Conservation (phyloP, 805 yeast genomes). For the Candida tibetensis region DNA sequence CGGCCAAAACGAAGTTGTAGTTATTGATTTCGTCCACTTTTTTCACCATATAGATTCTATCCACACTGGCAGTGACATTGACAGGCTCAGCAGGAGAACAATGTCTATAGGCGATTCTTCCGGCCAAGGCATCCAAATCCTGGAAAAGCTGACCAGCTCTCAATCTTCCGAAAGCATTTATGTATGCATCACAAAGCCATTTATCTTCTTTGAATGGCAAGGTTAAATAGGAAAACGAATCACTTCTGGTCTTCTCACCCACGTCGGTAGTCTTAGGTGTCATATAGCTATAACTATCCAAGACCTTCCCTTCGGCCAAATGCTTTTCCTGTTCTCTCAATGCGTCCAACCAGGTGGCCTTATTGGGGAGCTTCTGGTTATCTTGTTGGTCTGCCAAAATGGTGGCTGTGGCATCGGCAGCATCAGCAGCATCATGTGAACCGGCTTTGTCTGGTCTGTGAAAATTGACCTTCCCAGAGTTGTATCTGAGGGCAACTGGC, state of each 20-base stretch:
- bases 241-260: conserved; percentile 69
- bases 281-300: conserved; percentile 68
- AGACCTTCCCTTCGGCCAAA: conserved; percentile 65
- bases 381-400: conserved; percentile 60
- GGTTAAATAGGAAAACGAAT: conserved; percentile 66
- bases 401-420: conserved; percentile 76
- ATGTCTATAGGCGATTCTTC: conserved; percentile 88
- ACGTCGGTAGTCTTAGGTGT: conserved; percentile 70
- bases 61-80: conserved; percentile 93
- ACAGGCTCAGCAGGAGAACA: conserved; percentile 95
- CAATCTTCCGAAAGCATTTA: conserved; percentile 86
- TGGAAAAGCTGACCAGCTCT: conserved; percentile 92
- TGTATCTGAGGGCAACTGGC: conserved; percentile 6
- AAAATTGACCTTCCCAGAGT: conserved; percentile 13
- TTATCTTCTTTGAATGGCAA: conserved; percentile 84
- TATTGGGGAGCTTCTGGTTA: conserved; percentile 39
- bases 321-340: conserved; percentile 69
- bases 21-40: conserved; percentile 74
- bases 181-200: conserved; percentile 81
- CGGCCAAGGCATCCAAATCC: conserved; percentile 91
- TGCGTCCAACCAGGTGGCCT: conserved; percentile 86
- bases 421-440: conserved; percentile 51
- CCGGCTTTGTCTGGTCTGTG: conserved; percentile 38
- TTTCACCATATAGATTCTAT: conserved; percentile 82
- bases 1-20: conserved; percentile 78